These are phyloP conservation scores for Breviolum minutum DNA, from an alignment of 73 alveolate genomes.

Conservation along the genomic window DNA sequence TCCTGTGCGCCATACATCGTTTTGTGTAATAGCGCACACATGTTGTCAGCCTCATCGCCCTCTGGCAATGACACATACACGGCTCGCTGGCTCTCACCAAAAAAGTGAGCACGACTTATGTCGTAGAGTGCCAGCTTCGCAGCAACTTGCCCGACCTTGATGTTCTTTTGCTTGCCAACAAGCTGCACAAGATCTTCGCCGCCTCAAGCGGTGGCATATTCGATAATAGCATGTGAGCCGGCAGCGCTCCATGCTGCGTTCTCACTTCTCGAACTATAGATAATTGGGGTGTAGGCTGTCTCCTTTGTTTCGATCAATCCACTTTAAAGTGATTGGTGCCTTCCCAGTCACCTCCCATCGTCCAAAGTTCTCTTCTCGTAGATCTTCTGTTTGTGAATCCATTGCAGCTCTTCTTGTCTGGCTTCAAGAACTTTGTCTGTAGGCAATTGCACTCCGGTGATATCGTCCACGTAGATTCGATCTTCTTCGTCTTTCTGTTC, in stretches of 20 bases:
- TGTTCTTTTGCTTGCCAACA: neutral
- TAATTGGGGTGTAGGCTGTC: neutral
- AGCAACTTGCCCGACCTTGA: neutral
- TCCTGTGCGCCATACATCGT: conserved; percentile 42
- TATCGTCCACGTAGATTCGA: too few relatives aligned
- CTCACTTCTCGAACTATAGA: neutral
- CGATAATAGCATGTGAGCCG: neutral
- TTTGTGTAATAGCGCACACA: neutral
- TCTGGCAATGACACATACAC: neutral
- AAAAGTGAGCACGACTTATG: conserved; percentile 14
- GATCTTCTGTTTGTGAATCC: conserved; percentile 17
- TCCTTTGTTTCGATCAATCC: conserved; percentile 50
- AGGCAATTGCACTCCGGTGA: neutral
- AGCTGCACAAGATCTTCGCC: neutral
- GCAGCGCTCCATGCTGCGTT: neutral
- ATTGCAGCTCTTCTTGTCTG: conserved; percentile 1
- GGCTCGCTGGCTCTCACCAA: neutral
- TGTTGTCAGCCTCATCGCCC: neutral
- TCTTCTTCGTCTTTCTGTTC: too few relatives aligned
- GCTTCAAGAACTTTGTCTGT: neutral
- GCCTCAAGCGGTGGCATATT: conserved; percentile 55
- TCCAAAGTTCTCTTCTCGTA: neutral
- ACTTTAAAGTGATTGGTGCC: neutral
- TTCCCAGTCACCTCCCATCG: neutral
- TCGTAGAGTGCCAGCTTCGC: neutral